phyloP scores from a whole-genome alignment of 2,329 filamentous ascomycete species.

The Bipolaris victoriae region DNA sequence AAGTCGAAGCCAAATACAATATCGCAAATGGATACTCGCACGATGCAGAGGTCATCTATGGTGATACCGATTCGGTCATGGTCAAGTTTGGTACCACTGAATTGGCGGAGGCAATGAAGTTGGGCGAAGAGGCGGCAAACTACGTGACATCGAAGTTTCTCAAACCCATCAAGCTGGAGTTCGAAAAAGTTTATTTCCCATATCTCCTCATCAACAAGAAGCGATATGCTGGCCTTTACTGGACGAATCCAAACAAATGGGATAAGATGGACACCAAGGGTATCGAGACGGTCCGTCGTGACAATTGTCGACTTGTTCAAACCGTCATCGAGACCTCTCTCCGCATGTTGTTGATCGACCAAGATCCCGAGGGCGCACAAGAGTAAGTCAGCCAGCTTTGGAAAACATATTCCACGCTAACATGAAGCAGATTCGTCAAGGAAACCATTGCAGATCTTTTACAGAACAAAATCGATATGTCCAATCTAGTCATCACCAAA shows the following conservation, averaged over 20 bases:
- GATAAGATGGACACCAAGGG: constrained; percentile 99
- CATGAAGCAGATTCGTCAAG: constrained; percentile 79
- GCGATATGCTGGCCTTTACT: constrained; percentile 96
- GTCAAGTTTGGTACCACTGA: constrained; percentile 95
- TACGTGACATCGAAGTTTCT: constrained; percentile 91
- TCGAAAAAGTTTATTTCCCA: constrained; percentile 98
- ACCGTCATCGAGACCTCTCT: constrained; percentile 97
- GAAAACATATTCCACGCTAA: constrained; percentile 47
- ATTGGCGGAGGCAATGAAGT: constrained; percentile 85
- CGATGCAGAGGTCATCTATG: constrained; percentile 96
- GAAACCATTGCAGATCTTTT: constrained; percentile 92
- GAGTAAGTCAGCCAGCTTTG: constrained; percentile 66
- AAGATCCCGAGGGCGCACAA: constrained; percentile 87
- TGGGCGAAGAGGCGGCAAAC: constrained; percentile 89
- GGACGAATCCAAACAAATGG: constrained; percentile 91
- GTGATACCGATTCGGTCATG: constrained; percentile 99
- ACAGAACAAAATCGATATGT: constrained; percentile 99
- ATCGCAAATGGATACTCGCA: constrained; percentile 94
- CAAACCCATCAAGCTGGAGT: constrained; percentile 98
- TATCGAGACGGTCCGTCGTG: constrained; percentile 96
- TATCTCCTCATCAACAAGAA: constrained; percentile 99
- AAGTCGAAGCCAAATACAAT: constrained; percentile 87
- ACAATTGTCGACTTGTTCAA: constrained; percentile 94
- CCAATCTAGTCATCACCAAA: constrained; percentile 98
- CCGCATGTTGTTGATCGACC: constrained; percentile 93